A percentile compares a stretch with the other conserved stretches of the same genome.
These are phyloP conservation scores for Coemansia sp. DNA, from an alignment of 192 early-diverging fungal species.

Conservation along the genomic window DNA sequence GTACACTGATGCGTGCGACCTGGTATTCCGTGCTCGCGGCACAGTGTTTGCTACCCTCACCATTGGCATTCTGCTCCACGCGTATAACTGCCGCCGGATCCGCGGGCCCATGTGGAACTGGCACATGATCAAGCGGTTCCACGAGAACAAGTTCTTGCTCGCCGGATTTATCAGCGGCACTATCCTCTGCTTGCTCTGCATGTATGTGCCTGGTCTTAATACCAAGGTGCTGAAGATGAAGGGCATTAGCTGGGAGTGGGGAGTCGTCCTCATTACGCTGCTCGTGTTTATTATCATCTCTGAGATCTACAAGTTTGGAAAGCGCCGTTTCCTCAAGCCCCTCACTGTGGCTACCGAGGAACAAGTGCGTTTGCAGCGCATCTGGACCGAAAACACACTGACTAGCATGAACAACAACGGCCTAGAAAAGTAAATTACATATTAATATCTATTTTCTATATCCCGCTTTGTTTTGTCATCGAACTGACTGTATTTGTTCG, in stretches of 20 bases:
- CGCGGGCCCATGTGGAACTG: slow-evolving; percentile 64
- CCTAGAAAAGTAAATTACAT: slow-evolving; percentile 15
- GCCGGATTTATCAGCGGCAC: slow-evolving; percentile 55
- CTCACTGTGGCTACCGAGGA: slow-evolving; percentile 37
- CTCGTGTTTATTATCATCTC: slow-evolving; percentile 65
- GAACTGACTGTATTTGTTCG: no score
- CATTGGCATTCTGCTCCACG: slow-evolving; percentile 71
- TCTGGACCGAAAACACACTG: slow-evolving; percentile 56
- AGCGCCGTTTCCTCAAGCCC: slow-evolving; percentile 55
- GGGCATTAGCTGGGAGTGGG: slow-evolving; percentile 77
- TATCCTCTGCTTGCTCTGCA: slow-evolving; percentile 57
- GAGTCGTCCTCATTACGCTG: slow-evolving; percentile 60
- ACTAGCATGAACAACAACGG: slow-evolving; percentile 16
- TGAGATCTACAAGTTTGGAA: slow-evolving; percentile 71
- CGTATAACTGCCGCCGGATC: slow-evolving; percentile 74
- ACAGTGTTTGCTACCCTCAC: slow-evolving; percentile 74
- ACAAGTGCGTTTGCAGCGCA: slow-evolving; percentile 54
- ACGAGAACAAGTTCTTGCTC: slow-evolving; percentile 61
- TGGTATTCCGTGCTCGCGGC: slow-evolving; percentile 73
- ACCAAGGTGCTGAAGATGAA: slow-evolving; percentile 64
- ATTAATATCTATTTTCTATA: slow-evolving; percentile 1
- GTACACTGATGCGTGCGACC: slow-evolving; percentile 59
- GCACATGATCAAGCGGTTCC: slow-evolving; percentile 45
- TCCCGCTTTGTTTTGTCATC: no score
- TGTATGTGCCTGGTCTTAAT: slow-evolving; percentile 73